Percentiles rank a stretch among this genome's conserved stretches.
Evolutionary conservation across 441 rosid genomes (phyloP).

Genomic region (Gossypium laxum): DNA sequence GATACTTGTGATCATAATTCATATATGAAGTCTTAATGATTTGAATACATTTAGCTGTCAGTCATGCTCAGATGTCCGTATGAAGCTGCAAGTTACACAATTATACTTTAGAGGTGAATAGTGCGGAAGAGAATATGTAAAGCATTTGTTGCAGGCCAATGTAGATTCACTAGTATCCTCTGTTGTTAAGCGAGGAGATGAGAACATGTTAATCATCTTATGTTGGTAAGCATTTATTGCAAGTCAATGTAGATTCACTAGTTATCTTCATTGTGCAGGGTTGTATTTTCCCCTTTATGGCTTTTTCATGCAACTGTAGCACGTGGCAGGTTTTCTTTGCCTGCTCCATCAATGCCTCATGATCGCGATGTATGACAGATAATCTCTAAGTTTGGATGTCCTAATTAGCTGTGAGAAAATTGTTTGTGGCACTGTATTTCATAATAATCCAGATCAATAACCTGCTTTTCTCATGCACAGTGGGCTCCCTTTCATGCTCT

Average conservation of each 20-base stretch:
- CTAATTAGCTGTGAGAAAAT: not conserved
- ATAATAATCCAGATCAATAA: not conserved
- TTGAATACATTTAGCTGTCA: not conserved
- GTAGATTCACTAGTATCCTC: not conserved
- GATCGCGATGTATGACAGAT: constrained; percentile 37
- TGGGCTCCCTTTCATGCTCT: constrained; percentile 55
- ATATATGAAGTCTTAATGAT: not conserved
- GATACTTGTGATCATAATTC: constrained; percentile 22
- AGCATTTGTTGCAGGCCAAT: not conserved
- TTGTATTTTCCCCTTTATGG: constrained; percentile 35
- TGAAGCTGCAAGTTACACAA: not conserved
- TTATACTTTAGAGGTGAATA: not conserved
- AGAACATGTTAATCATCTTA: not conserved
- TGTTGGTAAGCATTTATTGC: constrained; percentile 25
- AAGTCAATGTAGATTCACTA: too few relatives aligned
- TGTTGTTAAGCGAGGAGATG: not conserved
- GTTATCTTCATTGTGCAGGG: constrained; percentile 31
- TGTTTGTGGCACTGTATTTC: not conserved
- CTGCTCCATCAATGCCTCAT: constrained; percentile 57
- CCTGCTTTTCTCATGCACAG: constrained; percentile 32
- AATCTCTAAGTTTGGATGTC: not conserved
- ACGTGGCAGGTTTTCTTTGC: constrained; percentile 54
- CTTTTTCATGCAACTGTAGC: constrained; percentile 50
- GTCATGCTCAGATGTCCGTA: not conserved
- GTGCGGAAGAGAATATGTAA: not conserved